Conservation (phyloP, 768 basidiomycete genomes). For the Cytidiella melzeri region DNA sequence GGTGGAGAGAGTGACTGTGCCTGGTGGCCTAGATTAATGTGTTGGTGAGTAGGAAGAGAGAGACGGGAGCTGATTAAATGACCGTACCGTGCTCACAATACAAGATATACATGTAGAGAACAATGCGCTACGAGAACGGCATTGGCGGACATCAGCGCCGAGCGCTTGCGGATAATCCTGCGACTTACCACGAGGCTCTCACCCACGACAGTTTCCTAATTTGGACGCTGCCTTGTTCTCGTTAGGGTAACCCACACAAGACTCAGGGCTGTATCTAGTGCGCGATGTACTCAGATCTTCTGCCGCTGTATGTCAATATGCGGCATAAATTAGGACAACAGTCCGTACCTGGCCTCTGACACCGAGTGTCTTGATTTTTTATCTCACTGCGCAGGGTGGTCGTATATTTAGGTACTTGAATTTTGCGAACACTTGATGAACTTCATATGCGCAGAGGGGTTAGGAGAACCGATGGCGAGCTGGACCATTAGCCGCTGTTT, state of each 20-base stretch:
- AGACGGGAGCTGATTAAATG: neutral
- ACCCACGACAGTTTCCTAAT: conserved; percentile 14
- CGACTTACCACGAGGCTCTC: conserved; percentile 2
- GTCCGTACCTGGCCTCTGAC: too few species aligned
- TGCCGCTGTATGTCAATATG: neutral
- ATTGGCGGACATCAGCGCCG: neutral
- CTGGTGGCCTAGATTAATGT: conserved; percentile 9
- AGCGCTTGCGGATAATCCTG: conserved; percentile 1
- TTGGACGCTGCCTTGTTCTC: conserved; percentile 10
- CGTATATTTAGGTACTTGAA: too few species aligned
- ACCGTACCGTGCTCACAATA: neutral
- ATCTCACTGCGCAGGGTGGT: too few species aligned
- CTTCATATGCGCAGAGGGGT: too few species aligned
- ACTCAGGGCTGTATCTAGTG: neutral
- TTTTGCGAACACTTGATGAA: too few species aligned
- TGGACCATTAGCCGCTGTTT: too few species aligned
- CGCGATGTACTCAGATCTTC: neutral
- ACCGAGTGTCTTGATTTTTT: too few species aligned
- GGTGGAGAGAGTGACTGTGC: conserved; percentile 12
- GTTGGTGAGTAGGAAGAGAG: too few species aligned
- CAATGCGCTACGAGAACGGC: conserved; percentile 2
- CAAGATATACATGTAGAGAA: conserved; percentile 6
- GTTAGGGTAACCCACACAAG: neutral
- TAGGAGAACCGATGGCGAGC: too few species aligned
- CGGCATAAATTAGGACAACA: too few species aligned